These are phyloP conservation scores for Phytophthora rubi DNA, from an alignment of 352 stramenopile genomes.

Conservation along the genomic window DNA sequence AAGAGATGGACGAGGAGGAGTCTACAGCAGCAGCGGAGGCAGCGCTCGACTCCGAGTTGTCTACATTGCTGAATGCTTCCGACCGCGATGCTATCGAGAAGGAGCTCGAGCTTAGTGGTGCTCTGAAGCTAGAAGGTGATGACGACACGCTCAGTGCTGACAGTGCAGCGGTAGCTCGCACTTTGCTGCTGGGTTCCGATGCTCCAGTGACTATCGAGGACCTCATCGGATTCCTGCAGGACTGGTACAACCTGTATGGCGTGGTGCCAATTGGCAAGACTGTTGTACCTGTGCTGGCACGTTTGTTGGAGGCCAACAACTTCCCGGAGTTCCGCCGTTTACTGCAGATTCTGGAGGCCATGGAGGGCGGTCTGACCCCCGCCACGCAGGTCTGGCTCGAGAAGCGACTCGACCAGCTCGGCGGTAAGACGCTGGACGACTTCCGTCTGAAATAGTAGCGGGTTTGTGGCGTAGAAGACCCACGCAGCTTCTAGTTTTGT, in stretches of 20 bases:
- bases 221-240: slow-evolving; percentile 78
- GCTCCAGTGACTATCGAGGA: slow-evolving; percentile 62
- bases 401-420: slow-evolving; percentile 57
- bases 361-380: slow-evolving; percentile 72
- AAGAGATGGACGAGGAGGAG: slow-evolving; percentile 17
- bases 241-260: slow-evolving; percentile 86
- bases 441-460: slow-evolving; percentile 45
- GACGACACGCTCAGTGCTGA: slow-evolving; percentile 40
- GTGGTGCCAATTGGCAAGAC: slow-evolving; percentile 77
- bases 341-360: slow-evolving; percentile 79
- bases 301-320: slow-evolving; percentile 57
- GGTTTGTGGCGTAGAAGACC: not conserved
- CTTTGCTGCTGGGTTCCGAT: slow-evolving; percentile 41
- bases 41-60: slow-evolving; percentile 43
- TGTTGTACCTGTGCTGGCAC: slow-evolving; percentile 71
- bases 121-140: slow-evolving; percentile 51
- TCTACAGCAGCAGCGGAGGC: slow-evolving; percentile 16
- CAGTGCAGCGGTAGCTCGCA: slow-evolving; percentile 20
- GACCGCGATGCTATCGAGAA: slow-evolving; percentile 57
- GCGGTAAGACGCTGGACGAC: slow-evolving; percentile 62
- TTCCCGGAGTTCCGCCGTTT: slow-evolving; percentile 68
- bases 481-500: slow-evolving; percentile 23
- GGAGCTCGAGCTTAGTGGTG: slow-evolving; percentile 44
- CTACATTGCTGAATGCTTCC: slow-evolving; percentile 42
- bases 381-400: slow-evolving; percentile 79